Percentiles rank a stretch among this genome's conserved stretches.
These are phyloP conservation scores for Thozetella sp. DNA, from an alignment of 495 filamentous ascomycete genomes.

Conservation along the genomic window DNA sequence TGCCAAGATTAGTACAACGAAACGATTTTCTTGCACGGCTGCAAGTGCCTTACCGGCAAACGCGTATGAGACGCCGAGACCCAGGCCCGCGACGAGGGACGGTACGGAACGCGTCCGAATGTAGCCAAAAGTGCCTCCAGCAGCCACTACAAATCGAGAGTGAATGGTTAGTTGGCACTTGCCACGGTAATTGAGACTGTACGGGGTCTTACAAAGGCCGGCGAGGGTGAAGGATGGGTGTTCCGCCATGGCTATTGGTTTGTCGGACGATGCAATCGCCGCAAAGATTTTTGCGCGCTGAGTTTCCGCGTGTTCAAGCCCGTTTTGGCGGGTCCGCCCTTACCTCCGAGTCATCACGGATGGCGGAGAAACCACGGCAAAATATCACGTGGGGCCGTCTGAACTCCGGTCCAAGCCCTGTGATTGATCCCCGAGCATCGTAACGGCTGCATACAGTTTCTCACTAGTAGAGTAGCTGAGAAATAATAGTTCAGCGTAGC, in stretches of 20 bases:
- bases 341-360: too few relatives aligned
- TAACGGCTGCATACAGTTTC: too few relatives aligned
- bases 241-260: constrained; percentile 14
- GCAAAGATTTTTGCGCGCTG: background rate
- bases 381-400: too few relatives aligned
- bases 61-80: constrained; percentile 19
- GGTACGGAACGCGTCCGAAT: constrained; percentile 13
- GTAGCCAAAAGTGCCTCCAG: constrained; percentile 18
- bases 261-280: background rate
- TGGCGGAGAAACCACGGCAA: background rate
- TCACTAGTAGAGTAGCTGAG: too few relatives aligned
- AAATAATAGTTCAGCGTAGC: too few relatives aligned
- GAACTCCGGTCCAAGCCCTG: too few relatives aligned
- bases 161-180: background rate
- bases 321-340: background rate
- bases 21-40: background rate
- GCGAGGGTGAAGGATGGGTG: constrained; percentile 24
- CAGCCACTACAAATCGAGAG: constrained; percentile 11
- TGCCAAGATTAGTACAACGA: background rate
- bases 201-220: constrained; percentile 14
- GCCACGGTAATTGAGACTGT: background rate
- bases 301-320: background rate
- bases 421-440: too few relatives aligned
- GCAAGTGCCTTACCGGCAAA: constrained; percentile 12
- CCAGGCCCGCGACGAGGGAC: constrained; percentile 18